Base-by-base conservation (phyloP, 2,329 filamentous ascomycete genomes). In the Alternaria angustiovoidea region DNA sequence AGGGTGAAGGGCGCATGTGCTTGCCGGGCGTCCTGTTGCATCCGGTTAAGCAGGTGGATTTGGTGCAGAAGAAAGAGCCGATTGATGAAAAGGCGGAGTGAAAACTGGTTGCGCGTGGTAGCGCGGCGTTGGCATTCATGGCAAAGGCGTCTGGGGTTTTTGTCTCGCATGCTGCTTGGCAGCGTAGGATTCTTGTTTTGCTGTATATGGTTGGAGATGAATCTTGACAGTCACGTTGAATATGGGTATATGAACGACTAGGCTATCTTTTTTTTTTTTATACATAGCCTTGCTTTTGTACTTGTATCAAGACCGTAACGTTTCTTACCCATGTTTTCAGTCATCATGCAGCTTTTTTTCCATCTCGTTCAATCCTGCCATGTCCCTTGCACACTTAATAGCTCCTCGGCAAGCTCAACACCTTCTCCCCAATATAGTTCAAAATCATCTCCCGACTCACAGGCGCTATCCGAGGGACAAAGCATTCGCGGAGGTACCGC, bases 361-460 rank as follows among this genome's bases (percentile, higher is more conserved):
- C 7, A 24, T 22, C 34, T 28, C 14, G 9, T 11, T 14, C 5
- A 7, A n/a, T n/a, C 16, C 34, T n/a, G 7, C 14, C 14, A 14
- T 42, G 1, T 43, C 12, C 12, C 12, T 36, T 36, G 1, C 14
- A 16, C 32, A 16, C 32, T 36, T 0, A 91, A 65, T 92, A 93
- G 70, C 89, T 92, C 59, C 87, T 81, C 1, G 90, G 90, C 26
- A 92, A 69, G 4, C 83, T 79, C n/a, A 92, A 76, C 0, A 87
- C 89, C 78, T 87, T 91, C 74, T 92, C 89, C 3, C 85, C 83
- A 12, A 92, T 85, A 73, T 88, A 92, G 66, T 92, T 92, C 81
- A 91, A 80, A 53, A 92, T 91, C 90, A 92, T 92, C 79, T 92
- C 90, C 55, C 84, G 75, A 65, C 84, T 87, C 6, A 88, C 84